phyloP scores from a whole-genome alignment of 2,329 filamentous ascomycete species.

The Ceratocystis colombiana region DNA sequence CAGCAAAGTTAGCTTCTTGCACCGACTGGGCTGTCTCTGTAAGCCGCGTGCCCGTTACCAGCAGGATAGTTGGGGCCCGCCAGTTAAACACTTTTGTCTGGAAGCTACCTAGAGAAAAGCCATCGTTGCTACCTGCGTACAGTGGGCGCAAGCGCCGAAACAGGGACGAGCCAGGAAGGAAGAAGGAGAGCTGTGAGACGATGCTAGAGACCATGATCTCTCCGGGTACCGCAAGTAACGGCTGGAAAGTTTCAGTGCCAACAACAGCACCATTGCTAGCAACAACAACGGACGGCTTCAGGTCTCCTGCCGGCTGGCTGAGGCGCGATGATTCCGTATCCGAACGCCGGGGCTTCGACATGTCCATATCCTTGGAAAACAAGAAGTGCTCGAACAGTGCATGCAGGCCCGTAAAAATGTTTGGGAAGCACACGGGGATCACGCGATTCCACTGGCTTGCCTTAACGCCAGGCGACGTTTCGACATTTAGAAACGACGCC shows the following conservation, averaged over 20 bases:
- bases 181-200: conserved; percentile 62
- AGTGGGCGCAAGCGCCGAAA: conserved; percentile 57
- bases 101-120: conserved; percentile 69
- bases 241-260: conserved; percentile 34
- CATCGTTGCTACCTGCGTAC: conserved; percentile 59
- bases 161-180: conserved; percentile 53
- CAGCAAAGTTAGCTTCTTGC: conserved; percentile 47
- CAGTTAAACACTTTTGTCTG: conserved; percentile 68
- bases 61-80: conserved; percentile 61
- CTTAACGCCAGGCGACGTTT: conserved; percentile 52
- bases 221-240: conserved; percentile 43
- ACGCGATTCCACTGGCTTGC: conserved; percentile 52
- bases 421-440: conserved; percentile 51
- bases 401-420: conserved; percentile 57
- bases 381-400: conserved; percentile 65
- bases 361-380: conserved; percentile 61
- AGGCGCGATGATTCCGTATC: conserved; percentile 11
- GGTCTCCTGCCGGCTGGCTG: not conserved
- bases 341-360: conserved; percentile 40
- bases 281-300: conserved; percentile 7
- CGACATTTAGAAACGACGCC: conserved; percentile 54
- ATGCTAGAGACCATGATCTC: conserved; percentile 56
- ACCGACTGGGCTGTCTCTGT: conserved; percentile 40
- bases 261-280: not conserved
- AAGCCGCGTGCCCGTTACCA: conserved; percentile 57